Conservation (phyloP, 805 yeast genomes). For the Ogataea populi-albae region DNA sequence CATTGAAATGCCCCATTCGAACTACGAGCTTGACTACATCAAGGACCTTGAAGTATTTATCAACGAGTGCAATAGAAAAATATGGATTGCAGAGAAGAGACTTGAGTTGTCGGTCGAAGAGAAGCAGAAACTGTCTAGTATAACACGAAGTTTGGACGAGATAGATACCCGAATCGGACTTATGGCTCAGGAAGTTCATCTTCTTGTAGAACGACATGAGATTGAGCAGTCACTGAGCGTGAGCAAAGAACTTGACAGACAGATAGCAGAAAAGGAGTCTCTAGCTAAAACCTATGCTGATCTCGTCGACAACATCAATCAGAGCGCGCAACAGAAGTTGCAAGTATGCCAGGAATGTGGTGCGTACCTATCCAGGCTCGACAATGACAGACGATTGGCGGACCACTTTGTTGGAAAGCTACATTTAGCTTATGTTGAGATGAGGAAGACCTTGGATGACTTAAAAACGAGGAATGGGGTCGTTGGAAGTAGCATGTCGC, state of each 20-base stretch:
- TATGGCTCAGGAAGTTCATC: constrained; percentile 62
- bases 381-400: constrained; percentile 82
- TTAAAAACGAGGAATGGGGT: constrained; percentile 26
- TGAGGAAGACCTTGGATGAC: constrained; percentile 56
- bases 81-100: constrained; percentile 58
- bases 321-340: constrained; percentile 82
- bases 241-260: constrained; percentile 43
- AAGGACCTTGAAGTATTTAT: constrained; percentile 50
- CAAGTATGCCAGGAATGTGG: constrained; percentile 92
- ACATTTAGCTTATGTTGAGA: constrained; percentile 76
- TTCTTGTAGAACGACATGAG: constrained; percentile 49
- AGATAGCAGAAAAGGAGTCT: constrained; percentile 46
- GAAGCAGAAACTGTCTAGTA: constrained; percentile 23
- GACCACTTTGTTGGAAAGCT: constrained; percentile 88
- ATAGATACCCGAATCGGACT: constrained; percentile 63
- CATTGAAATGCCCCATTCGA: constrained; percentile 34
- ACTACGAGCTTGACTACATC: constrained; percentile 48
- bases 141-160: constrained; percentile 52
- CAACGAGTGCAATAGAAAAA: constrained; percentile 63
- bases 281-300: constrained; percentile 56
- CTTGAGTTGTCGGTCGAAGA: constrained; percentile 72
- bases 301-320: constrained; percentile 71
- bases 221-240: constrained; percentile 50
- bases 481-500: not conserved
- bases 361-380: constrained; percentile 79